A percentile compares a stretch with the other conserved stretches of the same genome.
Evolutionary conservation across 768 basidiomycete species (phyloP).

Genomic region (Rhodotorula paludigena): DNA sequence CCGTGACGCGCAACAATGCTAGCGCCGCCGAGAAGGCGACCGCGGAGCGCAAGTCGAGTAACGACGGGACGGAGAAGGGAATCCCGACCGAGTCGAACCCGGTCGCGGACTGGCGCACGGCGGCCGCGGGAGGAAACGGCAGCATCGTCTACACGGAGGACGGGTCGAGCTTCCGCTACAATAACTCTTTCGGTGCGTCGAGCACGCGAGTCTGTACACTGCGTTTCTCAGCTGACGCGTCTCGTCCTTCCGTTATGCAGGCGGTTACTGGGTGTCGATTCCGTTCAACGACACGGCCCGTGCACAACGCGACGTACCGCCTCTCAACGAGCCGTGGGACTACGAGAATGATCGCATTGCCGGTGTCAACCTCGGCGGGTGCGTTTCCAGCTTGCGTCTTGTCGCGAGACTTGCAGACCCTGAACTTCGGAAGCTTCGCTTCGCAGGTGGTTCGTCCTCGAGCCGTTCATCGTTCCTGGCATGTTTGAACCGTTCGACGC

Average conservation of each 20-base stretch:
- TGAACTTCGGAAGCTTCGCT: not conserved
- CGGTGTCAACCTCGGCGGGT: slow-evolving; percentile 44
- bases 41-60: slow-evolving; percentile 39
- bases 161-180: slow-evolving; percentile 75
- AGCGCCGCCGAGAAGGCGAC: slow-evolving; percentile 33
- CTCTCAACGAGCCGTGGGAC: slow-evolving; percentile 72
- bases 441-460: slow-evolving; percentile 86
- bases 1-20: slow-evolving; percentile 59
- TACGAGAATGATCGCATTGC: slow-evolving; percentile 32
- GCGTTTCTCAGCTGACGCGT: not conserved
- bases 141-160: slow-evolving; percentile 70
- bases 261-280: slow-evolving; percentile 85
- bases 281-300: slow-evolving; percentile 73
- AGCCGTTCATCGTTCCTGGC: slow-evolving; percentile 61
- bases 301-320: slow-evolving; percentile 74
- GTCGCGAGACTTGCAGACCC: too few relatives aligned
- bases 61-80: slow-evolving; percentile 38
- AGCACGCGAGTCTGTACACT: not conserved
- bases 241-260: not conserved
- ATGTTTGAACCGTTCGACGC: slow-evolving; percentile 50
- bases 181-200: slow-evolving; percentile 60
- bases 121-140: slow-evolving; percentile 65
- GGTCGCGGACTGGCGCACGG: slow-evolving; percentile 30
- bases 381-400: not conserved
- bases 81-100: slow-evolving; percentile 26